Evolutionary conservation across 306 rosid species (phyloP), one percentile per base, ranked within the genome.

Genomic region (Sesbania bispinosa): DNA sequence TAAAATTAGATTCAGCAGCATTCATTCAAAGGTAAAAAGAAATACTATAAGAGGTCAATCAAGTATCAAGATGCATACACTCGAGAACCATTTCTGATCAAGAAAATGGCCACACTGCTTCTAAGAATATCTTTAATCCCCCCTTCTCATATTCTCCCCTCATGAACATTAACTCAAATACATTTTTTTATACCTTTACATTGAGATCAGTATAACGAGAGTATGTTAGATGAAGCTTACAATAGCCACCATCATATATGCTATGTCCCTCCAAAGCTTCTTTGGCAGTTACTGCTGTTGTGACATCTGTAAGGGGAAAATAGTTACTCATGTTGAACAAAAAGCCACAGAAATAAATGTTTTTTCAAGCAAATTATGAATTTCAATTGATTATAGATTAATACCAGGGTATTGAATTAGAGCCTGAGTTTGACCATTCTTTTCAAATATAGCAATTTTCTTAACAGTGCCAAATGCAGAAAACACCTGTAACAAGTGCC

Each of bases 131-230:
- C 89, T 81, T 79, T 79, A 80, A 83, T 57, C 42, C 33, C 16
- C n/a, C n/a, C n/a, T n/a, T n/a, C n/a, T n/a, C 62, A 68, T 73
- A 71, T 76, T 80, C 62, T 39, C 82, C 75, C 66, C 73, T 83
- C 97, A 83, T 83, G 73, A 87, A 88, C 73, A 71, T 82, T 79
- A 84, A 88, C 85, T 73, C 84, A 83, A 78, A 64, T 88, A 67
- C 81, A 82, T 79, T 73, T 79, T 84, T 89, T 84, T 89, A 83
- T 89, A 92, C 97, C 97, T 92, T 89, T 53, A 92, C 96, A 92
- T 89, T 92, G 94, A 92, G 97, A 92, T 89, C 97, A 92, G 94
- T 92, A 92, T 92, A 96, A 89, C 96, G 97, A 92, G 97, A 92
- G 94, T 85, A 92, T 92, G 97, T 84, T 89, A 92, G 97, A 92